These are phyloP conservation scores for Talaromyces proteolyticus DNA, from an alignment of 495 filamentous ascomycete genomes.

Conservation along the genomic window DNA sequence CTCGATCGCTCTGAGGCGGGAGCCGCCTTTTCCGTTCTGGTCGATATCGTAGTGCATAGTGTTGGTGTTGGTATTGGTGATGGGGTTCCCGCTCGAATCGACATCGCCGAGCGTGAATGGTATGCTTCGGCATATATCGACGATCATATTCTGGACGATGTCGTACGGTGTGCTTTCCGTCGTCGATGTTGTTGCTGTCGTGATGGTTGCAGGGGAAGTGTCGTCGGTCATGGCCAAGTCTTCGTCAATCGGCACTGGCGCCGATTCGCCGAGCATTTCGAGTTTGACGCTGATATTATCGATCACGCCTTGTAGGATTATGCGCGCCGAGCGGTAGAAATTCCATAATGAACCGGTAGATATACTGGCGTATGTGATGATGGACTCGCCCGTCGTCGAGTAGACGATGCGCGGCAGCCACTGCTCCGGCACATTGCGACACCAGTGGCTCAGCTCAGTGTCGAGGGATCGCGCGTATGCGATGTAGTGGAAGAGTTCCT, in stretches of 20 bases:
- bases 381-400: constrained; percentile 22
- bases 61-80: not conserved
- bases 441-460: constrained; percentile 29
- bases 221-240: too few species aligned
- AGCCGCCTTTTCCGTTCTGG: not conserved
- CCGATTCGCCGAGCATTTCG: not conserved
- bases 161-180: constrained; percentile 6
- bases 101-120: constrained; percentile 33
- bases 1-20: constrained; percentile 24
- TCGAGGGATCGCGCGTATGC: constrained; percentile 18
- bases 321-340: constrained; percentile 33
- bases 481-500: constrained; percentile 19
- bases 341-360: constrained; percentile 28
- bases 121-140: constrained; percentile 35
- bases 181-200: not conserved
- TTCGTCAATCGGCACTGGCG: not conserved
- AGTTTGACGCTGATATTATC: not conserved
- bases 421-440: constrained; percentile 23
- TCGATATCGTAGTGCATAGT: not conserved
- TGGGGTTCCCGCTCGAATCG: constrained; percentile 27
- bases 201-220: not conserved
- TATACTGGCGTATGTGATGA: constrained; percentile 29
- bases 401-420: constrained; percentile 35
- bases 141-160: constrained; percentile 29
- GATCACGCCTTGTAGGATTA: constrained; percentile 25